These are phyloP conservation scores for Aphanomyces astaci DNA, from an alignment of 352 stramenopile species.

Conservation along the genomic window DNA sequence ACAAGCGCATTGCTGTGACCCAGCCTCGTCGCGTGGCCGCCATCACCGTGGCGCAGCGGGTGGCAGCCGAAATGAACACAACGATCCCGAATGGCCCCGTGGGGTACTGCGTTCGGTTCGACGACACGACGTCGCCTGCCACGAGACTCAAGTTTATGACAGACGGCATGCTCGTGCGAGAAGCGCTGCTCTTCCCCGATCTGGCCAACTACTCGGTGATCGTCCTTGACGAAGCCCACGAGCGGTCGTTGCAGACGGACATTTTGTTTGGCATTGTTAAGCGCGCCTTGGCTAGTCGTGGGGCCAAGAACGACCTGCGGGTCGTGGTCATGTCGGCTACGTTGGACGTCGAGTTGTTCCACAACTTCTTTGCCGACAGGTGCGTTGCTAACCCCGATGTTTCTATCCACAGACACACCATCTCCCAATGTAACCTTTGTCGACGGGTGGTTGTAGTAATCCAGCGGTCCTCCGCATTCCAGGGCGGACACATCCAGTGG, in stretches of 20 bases:
- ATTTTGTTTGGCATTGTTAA: conserved; percentile 87
- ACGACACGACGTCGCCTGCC: conserved; percentile 80
- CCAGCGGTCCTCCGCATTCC: conserved; percentile 80
- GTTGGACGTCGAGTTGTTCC: conserved; percentile 91
- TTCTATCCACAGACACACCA: conserved; percentile 2
- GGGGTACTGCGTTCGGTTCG: conserved; percentile 92
- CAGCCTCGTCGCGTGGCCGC: conserved; percentile 74
- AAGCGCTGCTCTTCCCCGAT: conserved; percentile 62
- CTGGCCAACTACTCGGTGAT: conserved; percentile 76
- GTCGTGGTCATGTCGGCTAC: conserved; percentile 99
- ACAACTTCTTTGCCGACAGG: conserved; percentile 88
- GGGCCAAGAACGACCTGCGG: conserved; percentile 77
- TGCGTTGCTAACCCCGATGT: neutral
- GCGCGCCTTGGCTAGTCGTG: conserved; percentile 44
- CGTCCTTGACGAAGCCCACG: conserved; percentile 82
- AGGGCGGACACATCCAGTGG: conserved; percentile 82
- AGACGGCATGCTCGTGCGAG: conserved; percentile 87
- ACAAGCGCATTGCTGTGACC: conserved; percentile 55
- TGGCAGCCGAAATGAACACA: conserved; percentile 51
- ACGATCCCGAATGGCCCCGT: conserved; percentile 35
- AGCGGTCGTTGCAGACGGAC: conserved; percentile 83
- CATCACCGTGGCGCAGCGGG: conserved; percentile 76
- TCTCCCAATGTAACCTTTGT: no score
- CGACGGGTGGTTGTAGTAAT: conserved; percentile 29
- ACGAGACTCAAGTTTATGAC: conserved; percentile 94